Conservation (phyloP, 768 basidiomycete genomes). For the Phlebiopsis flavidoalba region DNA sequence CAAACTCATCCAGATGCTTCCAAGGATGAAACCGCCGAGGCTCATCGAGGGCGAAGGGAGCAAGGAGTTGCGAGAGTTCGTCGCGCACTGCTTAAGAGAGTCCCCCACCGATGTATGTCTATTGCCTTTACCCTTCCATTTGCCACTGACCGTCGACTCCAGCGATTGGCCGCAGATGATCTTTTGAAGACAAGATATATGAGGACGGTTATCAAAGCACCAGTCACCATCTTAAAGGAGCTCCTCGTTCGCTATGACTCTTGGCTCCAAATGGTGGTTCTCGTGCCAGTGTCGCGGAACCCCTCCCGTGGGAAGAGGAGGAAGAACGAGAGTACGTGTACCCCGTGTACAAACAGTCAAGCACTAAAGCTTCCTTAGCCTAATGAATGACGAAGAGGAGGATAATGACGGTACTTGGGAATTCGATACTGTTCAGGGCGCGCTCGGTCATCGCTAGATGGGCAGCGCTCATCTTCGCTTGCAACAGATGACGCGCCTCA, state of each 20-base stretch:
- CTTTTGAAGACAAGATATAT: slow-evolving; percentile 89
- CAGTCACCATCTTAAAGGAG: slow-evolving; percentile 69
- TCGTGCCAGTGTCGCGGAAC: slow-evolving; percentile 71
- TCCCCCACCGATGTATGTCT: slow-evolving; percentile 66
- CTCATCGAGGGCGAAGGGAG: slow-evolving; percentile 74
- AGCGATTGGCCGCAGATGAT: slow-evolving; percentile 91
- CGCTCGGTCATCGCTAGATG: slow-evolving; percentile 27
- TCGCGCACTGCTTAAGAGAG: slow-evolving; percentile 77
- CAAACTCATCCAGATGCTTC: slow-evolving; percentile 85
- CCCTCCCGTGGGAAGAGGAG: slow-evolving; percentile 68
- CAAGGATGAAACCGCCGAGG: slow-evolving; percentile 76
- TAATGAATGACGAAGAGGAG: not conserved
- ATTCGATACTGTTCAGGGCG: slow-evolving; percentile 73
- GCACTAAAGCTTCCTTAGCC: not conserved
- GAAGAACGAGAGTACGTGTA: slow-evolving; percentile 36
- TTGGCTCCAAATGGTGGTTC: slow-evolving; percentile 64
- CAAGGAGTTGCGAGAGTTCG: slow-evolving; percentile 85
- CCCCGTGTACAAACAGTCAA: not conserved
- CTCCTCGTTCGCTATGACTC: slow-evolving; percentile 74
- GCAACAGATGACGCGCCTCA: slow-evolving; percentile 25
- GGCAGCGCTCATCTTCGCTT: slow-evolving; percentile 6
- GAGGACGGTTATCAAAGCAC: slow-evolving; percentile 61
- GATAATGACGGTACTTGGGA: slow-evolving; percentile 54
- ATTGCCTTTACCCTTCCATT: not conserved
- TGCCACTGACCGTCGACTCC: not conserved